phyloP scores from a whole-genome alignment of 2,329 filamentous ascomycete species.

The Cytospora chrysosperma region DNA sequence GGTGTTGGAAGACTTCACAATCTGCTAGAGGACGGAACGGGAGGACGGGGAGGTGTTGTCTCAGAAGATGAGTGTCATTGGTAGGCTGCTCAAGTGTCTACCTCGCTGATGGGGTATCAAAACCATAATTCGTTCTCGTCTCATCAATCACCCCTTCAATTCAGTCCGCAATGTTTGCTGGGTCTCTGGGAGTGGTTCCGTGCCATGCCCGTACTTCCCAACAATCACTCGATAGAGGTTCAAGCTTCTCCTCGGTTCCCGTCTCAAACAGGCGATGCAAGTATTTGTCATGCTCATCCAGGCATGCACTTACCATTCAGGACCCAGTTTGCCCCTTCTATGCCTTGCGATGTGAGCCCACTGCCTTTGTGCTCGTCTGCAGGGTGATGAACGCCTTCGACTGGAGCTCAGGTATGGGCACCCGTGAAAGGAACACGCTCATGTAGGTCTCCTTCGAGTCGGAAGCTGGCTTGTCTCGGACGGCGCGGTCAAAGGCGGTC shows the following conservation, averaged over 20 bases:
- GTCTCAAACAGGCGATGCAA: background rate
- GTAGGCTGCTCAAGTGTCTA: constrained; percentile 4
- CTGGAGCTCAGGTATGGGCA: constrained; percentile 55
- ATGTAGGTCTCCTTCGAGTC: constrained; percentile 51
- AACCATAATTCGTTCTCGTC: constrained; percentile 2
- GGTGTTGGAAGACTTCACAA: too few relatives aligned
- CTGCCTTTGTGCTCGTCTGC: constrained; percentile 42
- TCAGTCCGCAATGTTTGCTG: background rate
- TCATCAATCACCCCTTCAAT: background rate
- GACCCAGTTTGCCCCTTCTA: background rate
- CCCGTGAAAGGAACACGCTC: constrained; percentile 58
- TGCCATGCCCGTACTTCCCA: background rate
- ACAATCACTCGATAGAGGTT: background rate
- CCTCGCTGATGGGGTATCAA: constrained; percentile 17
- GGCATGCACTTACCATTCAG: background rate
- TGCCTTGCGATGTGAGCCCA: constrained; percentile 24
- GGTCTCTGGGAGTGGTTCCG: background rate
- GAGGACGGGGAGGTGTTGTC: background rate
- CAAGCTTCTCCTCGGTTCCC: background rate
- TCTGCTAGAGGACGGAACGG: background rate
- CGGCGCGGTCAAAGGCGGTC: constrained; percentile 55
- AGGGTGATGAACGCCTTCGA: constrained; percentile 45
- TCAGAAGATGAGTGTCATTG: background rate
- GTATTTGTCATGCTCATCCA: background rate
- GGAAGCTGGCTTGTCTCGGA: constrained; percentile 42